Evolutionary conservation across 108 stramenopile genomes (phyloP), one percentile per base, ranked within the genome.

Genomic region (Pseudonitzschia pungens): DNA sequence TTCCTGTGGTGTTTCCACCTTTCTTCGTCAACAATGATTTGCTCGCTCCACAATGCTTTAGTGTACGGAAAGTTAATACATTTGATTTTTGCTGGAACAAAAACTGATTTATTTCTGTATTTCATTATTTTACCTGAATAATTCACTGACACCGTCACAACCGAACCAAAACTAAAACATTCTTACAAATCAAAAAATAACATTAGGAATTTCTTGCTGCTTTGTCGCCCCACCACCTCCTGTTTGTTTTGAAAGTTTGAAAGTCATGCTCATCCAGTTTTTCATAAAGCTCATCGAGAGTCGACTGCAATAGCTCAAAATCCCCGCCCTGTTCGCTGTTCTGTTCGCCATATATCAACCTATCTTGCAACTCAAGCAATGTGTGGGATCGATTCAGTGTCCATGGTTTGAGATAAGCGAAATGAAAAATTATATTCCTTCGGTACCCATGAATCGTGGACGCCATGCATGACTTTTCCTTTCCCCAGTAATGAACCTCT

Each of bases 341-440:
- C 24, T 50, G 7, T 48, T 67, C 66, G 0, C 66, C 66, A 48
- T 67, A 67, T n/a, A 67, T 67, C 29, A 67, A 21, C 16, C 66
- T 44, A 27, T 67, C 66, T 18, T 67, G 66, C 24, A 67, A 26
- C 44, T 67, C 66, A n/a, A 45, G n/a, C 22, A 67, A n/a, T 24
- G 42, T 67, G 44, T 67, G 66, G 18, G 45, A 48, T 44, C 66
- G 42, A 67, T 44, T 29, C 12, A 67, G 40, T 22, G 44, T 48
- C 66, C 66, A 67, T 28, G 66, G 66, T 15, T 41, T 44, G 9
- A 67, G 28, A 2, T 11, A 67, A 7, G 66, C 12, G 8, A 50
- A 24, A 67, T 67, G 66, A 24, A 67, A 67, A 48, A 67, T n/a
- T 1, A 67, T 15, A 18, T 67, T 67, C 36, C 66, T 44, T 67